Base-by-base conservation (phyloP, 2,329 filamentous ascomycete species). In the Metarhizium album region DNA sequence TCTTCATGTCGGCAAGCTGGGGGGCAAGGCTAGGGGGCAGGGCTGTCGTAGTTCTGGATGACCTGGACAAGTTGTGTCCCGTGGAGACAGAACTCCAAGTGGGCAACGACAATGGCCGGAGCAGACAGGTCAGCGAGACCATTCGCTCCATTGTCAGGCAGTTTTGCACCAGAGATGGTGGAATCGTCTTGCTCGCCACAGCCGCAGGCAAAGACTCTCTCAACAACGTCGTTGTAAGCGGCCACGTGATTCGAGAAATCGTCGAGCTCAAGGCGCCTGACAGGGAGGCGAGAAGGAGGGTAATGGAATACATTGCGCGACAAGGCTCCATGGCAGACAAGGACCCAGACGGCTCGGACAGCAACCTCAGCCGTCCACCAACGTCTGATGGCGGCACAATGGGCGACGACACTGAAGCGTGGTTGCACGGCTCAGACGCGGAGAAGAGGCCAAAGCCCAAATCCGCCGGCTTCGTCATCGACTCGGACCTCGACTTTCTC, bases 61-160 rank as follows among this genome's bases (percentile, higher is more conserved):
- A 98, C 61, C 70, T 98, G 6, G 93, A 98, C 67, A 89, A 88
- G 61, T 74, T 98, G 1, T 97, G 91, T 62, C 91, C 93, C 0
- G 85, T 84, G 1, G 94, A 98, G 68, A 96, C 90, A 0, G 93
- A 98, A 65, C 75, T 98, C 13, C 89, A 96, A 66, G 87, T 95
- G 4, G 89, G 89, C 54, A 90, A 90, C 53, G 90, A 97, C 58
- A 97, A 98, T 61, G 88, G 88, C 18, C 81, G 91, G 55, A 97
- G 90, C 64, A 82, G 90, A 33, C 90, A 97, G 60, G 82, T 96
- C 52, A 95, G 90, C 63, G 93, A 98, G 66, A 82, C 89, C 1
- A 78, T 98, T 4, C 86, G 87, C 62, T 82, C 86, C 1, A 83
- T 93, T 56, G 87, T 91, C 1, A 80, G 84, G 51, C 86, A 96